Conservation (phyloP, 1,284 basidiomycete genomes). For the Ceratorhiza oryzae-sativae region DNA sequence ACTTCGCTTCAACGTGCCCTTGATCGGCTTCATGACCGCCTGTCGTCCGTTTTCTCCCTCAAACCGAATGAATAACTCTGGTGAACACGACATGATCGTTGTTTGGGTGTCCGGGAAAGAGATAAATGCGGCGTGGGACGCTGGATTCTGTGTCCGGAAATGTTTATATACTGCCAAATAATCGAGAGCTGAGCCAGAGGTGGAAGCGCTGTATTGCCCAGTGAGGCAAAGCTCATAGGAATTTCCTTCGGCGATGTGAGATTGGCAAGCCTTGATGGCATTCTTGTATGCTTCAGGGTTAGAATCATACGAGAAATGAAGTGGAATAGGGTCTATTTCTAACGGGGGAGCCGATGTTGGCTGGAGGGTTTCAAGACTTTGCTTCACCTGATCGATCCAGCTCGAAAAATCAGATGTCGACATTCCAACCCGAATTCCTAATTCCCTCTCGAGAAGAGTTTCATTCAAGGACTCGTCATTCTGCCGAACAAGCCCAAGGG, state of each 20-base stretch:
- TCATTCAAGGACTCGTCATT: background rate
- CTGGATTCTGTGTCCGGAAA: conserved; percentile 82
- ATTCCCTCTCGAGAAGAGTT: conserved; percentile 1
- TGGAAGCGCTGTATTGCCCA: conserved; percentile 66
- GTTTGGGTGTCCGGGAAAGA: conserved; percentile 63
- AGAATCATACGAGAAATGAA: conserved; percentile 11
- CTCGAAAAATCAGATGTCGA: background rate
- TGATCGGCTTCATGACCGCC: conserved; percentile 61
- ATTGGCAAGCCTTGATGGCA: conserved; percentile 76
- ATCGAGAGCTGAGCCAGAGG: conserved; percentile 49
- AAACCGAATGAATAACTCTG: conserved; percentile 93
- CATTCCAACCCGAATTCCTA: conserved; percentile 20
- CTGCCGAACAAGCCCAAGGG: conserved; percentile 51
- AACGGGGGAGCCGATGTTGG: conserved; percentile 45
- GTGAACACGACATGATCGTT: conserved; percentile 80
- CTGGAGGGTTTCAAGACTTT: conserved; percentile 29
- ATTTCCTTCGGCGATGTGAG: conserved; percentile 82
- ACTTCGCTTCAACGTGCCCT: conserved; percentile 67
- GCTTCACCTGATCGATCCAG: conserved; percentile 38
- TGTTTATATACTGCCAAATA: conserved; percentile 69
- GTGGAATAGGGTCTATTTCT: conserved; percentile 27
- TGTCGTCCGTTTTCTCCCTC: conserved; percentile 61
- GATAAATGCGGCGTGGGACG: conserved; percentile 89
- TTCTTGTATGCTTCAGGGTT: conserved; percentile 64
- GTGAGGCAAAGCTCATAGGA: conserved; percentile 98